Evolutionary conservation across 2,329 filamentous ascomycete genomes (phyloP).

Genomic region (Colletotrichum magnum): DNA sequence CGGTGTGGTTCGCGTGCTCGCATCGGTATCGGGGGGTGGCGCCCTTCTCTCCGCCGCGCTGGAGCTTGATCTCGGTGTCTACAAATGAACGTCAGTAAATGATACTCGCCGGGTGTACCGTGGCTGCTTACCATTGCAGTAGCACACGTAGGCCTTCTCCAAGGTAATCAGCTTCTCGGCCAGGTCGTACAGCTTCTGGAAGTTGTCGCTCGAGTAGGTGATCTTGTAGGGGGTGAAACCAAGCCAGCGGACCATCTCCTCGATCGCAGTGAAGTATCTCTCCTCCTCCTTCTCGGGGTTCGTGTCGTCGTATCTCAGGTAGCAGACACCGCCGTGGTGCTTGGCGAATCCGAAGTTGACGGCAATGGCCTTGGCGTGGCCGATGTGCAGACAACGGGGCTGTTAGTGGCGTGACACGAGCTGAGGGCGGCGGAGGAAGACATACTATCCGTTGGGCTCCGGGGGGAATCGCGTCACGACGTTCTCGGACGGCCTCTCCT

Average conservation of each 20-base stretch:
- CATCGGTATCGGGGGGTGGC: conserved; percentile 83
- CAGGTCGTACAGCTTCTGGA: conserved; percentile 87
- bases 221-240: conserved; percentile 70
- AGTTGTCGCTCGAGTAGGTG: conserved; percentile 93
- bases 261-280: conserved; percentile 88
- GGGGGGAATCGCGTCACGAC: conserved; percentile 84
- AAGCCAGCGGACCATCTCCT: conserved; percentile 90
- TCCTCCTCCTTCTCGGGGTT: conserved; percentile 96
- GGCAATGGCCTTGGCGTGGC: conserved; percentile 94
- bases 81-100: conserved; percentile 17
- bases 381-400: conserved; percentile 65
- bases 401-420: conserved; percentile 5
- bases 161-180: conserved; percentile 86
- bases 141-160: conserved; percentile 86
- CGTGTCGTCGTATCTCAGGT: conserved; percentile 91
- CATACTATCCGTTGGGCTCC: conserved; percentile 86
- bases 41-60: conserved; percentile 83
- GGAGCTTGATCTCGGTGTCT: conserved; percentile 86
- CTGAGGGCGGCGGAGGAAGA: conserved; percentile 67
- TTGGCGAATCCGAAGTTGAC: conserved; percentile 97
- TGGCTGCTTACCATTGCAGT: conserved; percentile 73
- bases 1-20: conserved; percentile 80
- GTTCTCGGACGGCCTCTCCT: conserved; percentile 72
- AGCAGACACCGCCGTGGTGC: conserved; percentile 76
- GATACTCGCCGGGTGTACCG: too few species aligned